A percentile compares a stretch with the other conserved stretches of the same genome.
These are phyloP conservation scores for Apiospora arundinis DNA, from an alignment of 2,329 filamentous ascomycete species.

Conservation along the genomic window DNA sequence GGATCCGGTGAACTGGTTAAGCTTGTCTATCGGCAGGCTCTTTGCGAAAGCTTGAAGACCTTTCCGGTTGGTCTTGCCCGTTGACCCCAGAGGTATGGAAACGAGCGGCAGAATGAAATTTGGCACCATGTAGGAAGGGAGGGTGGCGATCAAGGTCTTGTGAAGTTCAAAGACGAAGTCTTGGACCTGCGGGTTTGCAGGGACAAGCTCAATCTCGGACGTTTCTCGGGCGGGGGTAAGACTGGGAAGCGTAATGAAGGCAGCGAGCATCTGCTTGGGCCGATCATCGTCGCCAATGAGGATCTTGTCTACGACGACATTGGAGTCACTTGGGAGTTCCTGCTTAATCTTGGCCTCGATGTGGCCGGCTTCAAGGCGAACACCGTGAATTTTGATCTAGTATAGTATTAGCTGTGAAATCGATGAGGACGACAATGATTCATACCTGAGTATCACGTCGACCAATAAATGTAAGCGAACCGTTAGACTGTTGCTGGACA, in stretches of 20 bases:
- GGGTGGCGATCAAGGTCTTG: conserved; percentile 14
- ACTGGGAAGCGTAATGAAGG: conserved; percentile 22
- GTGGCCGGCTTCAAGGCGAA: conserved; percentile 22
- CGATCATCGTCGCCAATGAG: conserved; percentile 20
- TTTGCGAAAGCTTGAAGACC: conserved; percentile 20
- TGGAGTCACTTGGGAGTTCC: conserved; percentile 19
- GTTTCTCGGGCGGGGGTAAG: conserved; percentile 8
- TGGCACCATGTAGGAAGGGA: conserved; percentile 23
- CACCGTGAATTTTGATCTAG: conserved; percentile 21
- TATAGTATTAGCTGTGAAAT: not conserved
- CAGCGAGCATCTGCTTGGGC: conserved; percentile 22
- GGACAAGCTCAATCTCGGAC: conserved; percentile 2
- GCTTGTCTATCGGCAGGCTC: not conserved
- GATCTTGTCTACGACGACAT: conserved; percentile 23
- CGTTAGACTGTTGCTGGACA: conserved; percentile 38
- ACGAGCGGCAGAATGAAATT: conserved; percentile 21
- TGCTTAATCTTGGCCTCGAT: conserved; percentile 24
- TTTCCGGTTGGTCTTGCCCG: conserved; percentile 21
- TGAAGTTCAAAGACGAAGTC: conserved; percentile 22
- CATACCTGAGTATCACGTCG: conserved; percentile 45
- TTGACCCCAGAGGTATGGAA: conserved; percentile 21
- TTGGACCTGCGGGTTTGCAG: conserved; percentile 12
- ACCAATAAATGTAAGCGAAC: conserved; percentile 39
- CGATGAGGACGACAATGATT: not conserved
- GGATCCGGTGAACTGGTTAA: conserved; percentile 21